Percentiles rank a stretch among this genome's conserved stretches.
phyloP scores from a whole-genome alignment of 2,329 filamentous ascomycete genomes.

The Endocalyx cinctus region DNA sequence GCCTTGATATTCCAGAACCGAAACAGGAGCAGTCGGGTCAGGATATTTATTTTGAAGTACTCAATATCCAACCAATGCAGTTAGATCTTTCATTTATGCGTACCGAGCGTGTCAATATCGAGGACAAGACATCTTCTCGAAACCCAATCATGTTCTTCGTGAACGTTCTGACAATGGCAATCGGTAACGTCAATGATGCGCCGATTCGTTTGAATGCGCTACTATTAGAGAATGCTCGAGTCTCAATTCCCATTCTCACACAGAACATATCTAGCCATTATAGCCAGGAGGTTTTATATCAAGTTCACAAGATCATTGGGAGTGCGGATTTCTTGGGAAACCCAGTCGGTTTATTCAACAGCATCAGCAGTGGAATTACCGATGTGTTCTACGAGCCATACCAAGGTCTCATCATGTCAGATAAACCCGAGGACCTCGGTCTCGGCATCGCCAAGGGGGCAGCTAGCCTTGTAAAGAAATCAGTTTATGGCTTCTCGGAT shows the following conservation, averaged over 20 bases:
- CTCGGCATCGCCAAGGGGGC: constrained; percentile 94
- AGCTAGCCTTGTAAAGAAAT: constrained; percentile 97
- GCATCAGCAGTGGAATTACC: constrained; percentile 91
- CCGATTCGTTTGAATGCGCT: constrained; percentile 90
- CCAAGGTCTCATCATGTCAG: constrained; percentile 93
- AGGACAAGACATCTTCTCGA: constrained; percentile 83
- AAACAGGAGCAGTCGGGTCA: constrained; percentile 78
- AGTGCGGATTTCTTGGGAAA: constrained; percentile 98
- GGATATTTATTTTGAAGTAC: constrained; percentile 95
- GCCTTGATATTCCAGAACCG: constrained; percentile 87
- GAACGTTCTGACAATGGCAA: constrained; percentile 98
- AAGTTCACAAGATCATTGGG: constrained; percentile 95
- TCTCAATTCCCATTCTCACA: constrained; percentile 78
- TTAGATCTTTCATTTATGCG: constrained; percentile 95
- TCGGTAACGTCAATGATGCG: constrained; percentile 97
- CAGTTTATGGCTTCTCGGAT: constrained; percentile 94
- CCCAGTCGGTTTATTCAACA: constrained; percentile 96
- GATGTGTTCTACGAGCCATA: constrained; percentile 99
- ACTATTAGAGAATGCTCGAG: constrained; percentile 89
- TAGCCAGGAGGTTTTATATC: constrained; percentile 90
- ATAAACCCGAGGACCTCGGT: constrained; percentile 90
- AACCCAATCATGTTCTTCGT: constrained; percentile 99
- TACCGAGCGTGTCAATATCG: constrained; percentile 92
- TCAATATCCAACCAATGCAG: constrained; percentile 98
- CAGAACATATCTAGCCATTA: constrained; percentile 92